These are phyloP conservation scores for Peronospora belbahrii DNA, from an alignment of 352 stramenopile species.

Conservation along the genomic window DNA sequence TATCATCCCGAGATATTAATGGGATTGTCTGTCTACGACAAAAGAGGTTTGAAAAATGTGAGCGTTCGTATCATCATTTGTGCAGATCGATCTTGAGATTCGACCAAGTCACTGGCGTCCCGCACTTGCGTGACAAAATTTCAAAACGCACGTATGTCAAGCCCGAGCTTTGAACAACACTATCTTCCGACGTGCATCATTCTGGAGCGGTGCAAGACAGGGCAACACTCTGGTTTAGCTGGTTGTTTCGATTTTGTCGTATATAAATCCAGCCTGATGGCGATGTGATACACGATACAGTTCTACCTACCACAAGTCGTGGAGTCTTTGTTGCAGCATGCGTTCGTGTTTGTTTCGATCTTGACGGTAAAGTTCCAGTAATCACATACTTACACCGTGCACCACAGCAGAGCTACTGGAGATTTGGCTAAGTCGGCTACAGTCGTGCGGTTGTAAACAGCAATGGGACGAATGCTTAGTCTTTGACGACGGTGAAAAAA, in stretches of 20 bases:
- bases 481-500: constrained; percentile 10
- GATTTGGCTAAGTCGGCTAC: constrained; percentile 17
- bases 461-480: constrained; percentile 5
- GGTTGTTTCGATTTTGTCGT: constrained; percentile 4
- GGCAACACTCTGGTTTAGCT: constrained; percentile 9
- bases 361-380: background rate
- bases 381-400: no score
- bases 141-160: constrained; percentile 4
- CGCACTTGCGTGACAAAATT: constrained; percentile 8
- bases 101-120: constrained; percentile 5
- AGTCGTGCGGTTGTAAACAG: background rate
- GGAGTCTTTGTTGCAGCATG: background rate
- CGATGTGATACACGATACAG: background rate
- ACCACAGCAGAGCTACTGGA: background rate
- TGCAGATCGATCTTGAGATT: constrained; percentile 10
- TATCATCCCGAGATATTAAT: constrained; percentile 3
- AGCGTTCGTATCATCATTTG: constrained; percentile 1
- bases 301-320: no score
- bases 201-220: constrained; percentile 12
- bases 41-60: constrained; percentile 14
- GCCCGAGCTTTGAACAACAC: constrained; percentile 4
- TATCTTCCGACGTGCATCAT: constrained; percentile 11
- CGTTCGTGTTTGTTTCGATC: background rate
- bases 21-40: constrained; percentile 15
- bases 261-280: no score